phyloP scores from a whole-genome alignment of 768 basidiomycete species.

The Mycena chlorophos region DNA sequence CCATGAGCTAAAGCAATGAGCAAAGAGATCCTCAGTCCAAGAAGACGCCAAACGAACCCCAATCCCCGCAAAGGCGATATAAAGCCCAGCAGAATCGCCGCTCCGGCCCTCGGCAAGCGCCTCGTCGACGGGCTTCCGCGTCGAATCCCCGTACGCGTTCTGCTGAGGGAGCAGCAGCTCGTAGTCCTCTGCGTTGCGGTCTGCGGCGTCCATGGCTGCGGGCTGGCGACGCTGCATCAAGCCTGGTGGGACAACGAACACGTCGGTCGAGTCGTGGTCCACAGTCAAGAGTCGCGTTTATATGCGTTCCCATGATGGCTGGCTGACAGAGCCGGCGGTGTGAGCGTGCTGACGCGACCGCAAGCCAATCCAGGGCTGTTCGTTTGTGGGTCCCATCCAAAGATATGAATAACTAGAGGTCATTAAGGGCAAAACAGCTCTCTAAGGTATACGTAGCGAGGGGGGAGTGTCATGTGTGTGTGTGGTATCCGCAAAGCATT shows the following conservation, averaged over 20 bases:
- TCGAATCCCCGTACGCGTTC: conserved; percentile 13
- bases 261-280: conserved; percentile 9
- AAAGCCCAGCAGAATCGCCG: conserved; percentile 39
- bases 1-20: conserved; percentile 38
- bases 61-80: conserved; percentile 5
- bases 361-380: too few species aligned
- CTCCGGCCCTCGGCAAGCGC: conserved; percentile 39
- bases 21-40: too few species aligned
- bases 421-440: not conserved
- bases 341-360: too few species aligned
- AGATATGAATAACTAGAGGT: too few species aligned
- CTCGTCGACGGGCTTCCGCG: conserved; percentile 33
- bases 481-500: too few species aligned
- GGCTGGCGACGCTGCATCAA: conserved; percentile 6
- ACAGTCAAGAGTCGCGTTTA: not conserved
- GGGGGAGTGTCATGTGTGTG: too few species aligned
- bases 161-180: conserved; percentile 29
- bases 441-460: too few species aligned
- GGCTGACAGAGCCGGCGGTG: too few species aligned
- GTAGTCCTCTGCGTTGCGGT: conserved; percentile 27
- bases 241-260: too few species aligned
- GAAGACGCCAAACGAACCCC: not conserved
- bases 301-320: too few species aligned
- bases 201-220: conserved; percentile 17
- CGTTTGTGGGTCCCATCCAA: too few species aligned